Base-by-base conservation (phyloP, 2,329 filamentous ascomycete species). In the Pyrenochaeta sp. region DNA sequence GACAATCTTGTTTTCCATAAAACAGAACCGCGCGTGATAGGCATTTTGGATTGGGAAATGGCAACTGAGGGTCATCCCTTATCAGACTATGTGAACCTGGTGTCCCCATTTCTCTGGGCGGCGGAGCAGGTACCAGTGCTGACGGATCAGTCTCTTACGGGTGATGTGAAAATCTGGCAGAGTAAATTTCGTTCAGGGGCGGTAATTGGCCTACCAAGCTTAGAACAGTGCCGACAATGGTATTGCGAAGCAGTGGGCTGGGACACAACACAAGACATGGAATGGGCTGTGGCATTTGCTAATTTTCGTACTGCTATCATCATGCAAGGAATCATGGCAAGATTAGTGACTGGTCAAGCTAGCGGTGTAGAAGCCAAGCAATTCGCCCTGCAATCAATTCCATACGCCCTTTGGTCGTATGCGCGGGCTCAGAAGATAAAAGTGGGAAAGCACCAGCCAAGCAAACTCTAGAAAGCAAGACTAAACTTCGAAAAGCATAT, bases 1-100 rank as follows among this genome's bases (percentile, higher is more conserved):
- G 42, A 45, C 14, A 45, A 45, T 14, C n/a, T 45, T 10, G 27
- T 45, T 5, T 45, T 45, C n/a, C 42, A 45, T 27, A 45, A 45
- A 21, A 45, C 42, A 4, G 42, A 45, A 35, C 9, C 42, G 4
- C 27, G 42, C 4, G 42, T 45, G 7, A 45, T 45, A 15, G 42
- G 23, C n/a, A 45, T 45, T 7, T 27, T 45, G 23, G 42, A 45
- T n/a, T 29, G 32, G 32, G 32, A 35, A 11, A 35, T 35, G 32
- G 32, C 37, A 6, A 40, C 17, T 18, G 37, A 20, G 14, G 37
- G 37, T 3, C 37, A 40, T 40, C 37, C 37, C 10, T 4, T 18
- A 12, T 40, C 37, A 4, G 37, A 40, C 14, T 18, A 7, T 14
- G 4, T 40, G 3, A 40, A 40, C 14, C 21, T 40, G 37, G 18